Evolutionary conservation across 2,329 filamentous ascomycete genomes (phyloP).

Genomic region (Botrytis hyacinthi): DNA sequence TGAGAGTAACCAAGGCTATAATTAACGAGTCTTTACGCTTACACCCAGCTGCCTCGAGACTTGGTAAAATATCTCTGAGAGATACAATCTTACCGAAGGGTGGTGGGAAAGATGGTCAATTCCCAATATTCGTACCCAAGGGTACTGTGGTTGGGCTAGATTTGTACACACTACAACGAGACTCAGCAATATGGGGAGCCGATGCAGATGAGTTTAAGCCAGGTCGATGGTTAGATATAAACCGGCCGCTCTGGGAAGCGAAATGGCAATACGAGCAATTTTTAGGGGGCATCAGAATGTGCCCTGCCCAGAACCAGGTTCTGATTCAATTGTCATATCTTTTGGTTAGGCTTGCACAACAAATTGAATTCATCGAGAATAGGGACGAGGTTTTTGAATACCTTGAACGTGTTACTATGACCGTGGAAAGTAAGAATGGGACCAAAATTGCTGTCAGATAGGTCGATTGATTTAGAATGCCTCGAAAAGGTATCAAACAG

Average conservation of each 20-base stretch:
- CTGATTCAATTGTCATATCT: constrained; percentile 38
- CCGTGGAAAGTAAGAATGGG: constrained; percentile 18
- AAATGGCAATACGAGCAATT: constrained; percentile 40
- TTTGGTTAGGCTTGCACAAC: constrained; percentile 26
- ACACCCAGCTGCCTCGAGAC: neutral
- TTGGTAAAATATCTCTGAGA: neutral
- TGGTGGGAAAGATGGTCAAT: constrained; percentile 33
- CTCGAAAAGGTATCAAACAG: too few species aligned
- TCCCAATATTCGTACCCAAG: constrained; percentile 32
- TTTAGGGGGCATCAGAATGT: constrained; percentile 39
- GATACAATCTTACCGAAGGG: constrained; percentile 31
- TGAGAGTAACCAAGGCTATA: neutral
- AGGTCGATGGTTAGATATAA: constrained; percentile 31
- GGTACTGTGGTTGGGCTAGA: constrained; percentile 24
- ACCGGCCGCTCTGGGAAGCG: neutral
- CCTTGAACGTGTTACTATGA: constrained; percentile 11
- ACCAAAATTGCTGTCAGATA: constrained; percentile 13
- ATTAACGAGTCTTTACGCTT: constrained; percentile 13
- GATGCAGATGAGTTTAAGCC: constrained; percentile 42
- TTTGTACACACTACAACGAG: constrained; percentile 40
- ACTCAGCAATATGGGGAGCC: constrained; percentile 40
- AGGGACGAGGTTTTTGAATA: constrained; percentile 27
- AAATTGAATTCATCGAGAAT: constrained; percentile 35
- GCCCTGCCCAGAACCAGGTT: constrained; percentile 39
- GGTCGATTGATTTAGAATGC: neutral